Conservation (phyloP, 2,329 filamentous ascomycete genomes). For the Aspergillus hortae region DNA sequence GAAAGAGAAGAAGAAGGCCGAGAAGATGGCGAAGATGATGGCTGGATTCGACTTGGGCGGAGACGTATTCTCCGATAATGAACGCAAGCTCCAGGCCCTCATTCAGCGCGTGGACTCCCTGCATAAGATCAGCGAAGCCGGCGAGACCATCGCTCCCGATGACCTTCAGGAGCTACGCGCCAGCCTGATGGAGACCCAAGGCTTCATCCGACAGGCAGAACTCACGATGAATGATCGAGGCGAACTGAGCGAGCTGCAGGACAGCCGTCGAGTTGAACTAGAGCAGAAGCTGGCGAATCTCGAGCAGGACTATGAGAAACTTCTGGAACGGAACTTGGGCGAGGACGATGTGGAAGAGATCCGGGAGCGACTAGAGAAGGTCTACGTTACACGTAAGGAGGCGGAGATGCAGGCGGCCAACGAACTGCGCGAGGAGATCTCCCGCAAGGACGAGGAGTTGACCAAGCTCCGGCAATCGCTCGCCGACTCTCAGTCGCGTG, state of each 20-base stretch:
- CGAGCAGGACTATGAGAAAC: constrained; percentile 78
- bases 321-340: constrained; percentile 74
- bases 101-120: constrained; percentile 80
- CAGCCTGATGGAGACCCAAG: constrained; percentile 82
- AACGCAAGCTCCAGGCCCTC: constrained; percentile 75
- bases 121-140: constrained; percentile 69
- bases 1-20: constrained; percentile 97
- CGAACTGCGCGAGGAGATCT: constrained; percentile 71
- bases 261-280: constrained; percentile 65
- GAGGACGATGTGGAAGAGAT: constrained; percentile 80
- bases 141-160: constrained; percentile 76
- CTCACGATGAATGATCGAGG: constrained; percentile 71
- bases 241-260: constrained; percentile 63
- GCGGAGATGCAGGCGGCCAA: constrained; percentile 70
- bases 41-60: constrained; percentile 92
- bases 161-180: constrained; percentile 74
- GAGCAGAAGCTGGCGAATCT: constrained; percentile 71
- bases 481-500: constrained; percentile 60
- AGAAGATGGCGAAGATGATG: constrained; percentile 99
- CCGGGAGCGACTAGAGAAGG: constrained; percentile 72
- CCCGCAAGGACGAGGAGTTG: constrained; percentile 77
- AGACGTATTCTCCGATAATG: constrained; percentile 91
- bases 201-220: constrained; percentile 88
- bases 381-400: constrained; percentile 71
- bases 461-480: constrained; percentile 74